These are phyloP conservation scores for Aspergillus pseudoterreus DNA, from an alignment of 2,329 filamentous ascomycete genomes.

Conservation along the genomic window DNA sequence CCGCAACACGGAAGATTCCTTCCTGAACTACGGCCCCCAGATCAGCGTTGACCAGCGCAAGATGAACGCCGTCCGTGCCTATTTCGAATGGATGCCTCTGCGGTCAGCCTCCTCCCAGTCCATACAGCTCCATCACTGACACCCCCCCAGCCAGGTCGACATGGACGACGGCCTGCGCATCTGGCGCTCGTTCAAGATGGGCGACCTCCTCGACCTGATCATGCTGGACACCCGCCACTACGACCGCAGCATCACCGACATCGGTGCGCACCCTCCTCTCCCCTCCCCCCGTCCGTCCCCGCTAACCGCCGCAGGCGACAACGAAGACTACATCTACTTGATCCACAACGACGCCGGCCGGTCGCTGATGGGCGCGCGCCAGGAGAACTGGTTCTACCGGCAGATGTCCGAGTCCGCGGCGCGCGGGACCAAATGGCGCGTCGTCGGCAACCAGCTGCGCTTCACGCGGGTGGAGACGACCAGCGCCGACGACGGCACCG, in stretches of 20 bases:
- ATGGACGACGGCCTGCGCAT: constrained; percentile 67
- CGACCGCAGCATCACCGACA: constrained; percentile 61
- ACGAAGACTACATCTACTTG: constrained; percentile 57
- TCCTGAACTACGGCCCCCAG: constrained; percentile 51
- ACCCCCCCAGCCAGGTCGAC: constrained; percentile 52
- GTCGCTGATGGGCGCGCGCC: constrained; percentile 66
- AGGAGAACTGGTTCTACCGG: constrained; percentile 72
- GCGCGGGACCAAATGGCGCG: constrained; percentile 66
- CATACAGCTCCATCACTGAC: constrained; percentile 22
- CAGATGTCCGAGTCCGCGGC: constrained; percentile 55
- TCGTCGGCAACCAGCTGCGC: constrained; percentile 66
- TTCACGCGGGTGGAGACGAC: constrained; percentile 12
- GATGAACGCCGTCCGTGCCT: constrained; percentile 68
- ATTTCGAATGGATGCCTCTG: constrained; percentile 65
- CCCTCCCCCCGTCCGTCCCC: no score
- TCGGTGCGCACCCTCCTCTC: constrained; percentile 4
- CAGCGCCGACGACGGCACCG: neutral
- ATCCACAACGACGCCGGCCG: constrained; percentile 66
- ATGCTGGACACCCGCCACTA: constrained; percentile 69
- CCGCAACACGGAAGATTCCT: constrained; percentile 66
- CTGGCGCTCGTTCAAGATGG: constrained; percentile 65
- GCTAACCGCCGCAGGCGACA: constrained; percentile 46
- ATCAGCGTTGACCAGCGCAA: constrained; percentile 70
- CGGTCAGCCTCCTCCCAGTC: constrained; percentile 30
- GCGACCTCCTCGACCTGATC: constrained; percentile 62